Conservation (phyloP, 73 alveolate genomes). For the Paramecium pentaurelia region DNA sequence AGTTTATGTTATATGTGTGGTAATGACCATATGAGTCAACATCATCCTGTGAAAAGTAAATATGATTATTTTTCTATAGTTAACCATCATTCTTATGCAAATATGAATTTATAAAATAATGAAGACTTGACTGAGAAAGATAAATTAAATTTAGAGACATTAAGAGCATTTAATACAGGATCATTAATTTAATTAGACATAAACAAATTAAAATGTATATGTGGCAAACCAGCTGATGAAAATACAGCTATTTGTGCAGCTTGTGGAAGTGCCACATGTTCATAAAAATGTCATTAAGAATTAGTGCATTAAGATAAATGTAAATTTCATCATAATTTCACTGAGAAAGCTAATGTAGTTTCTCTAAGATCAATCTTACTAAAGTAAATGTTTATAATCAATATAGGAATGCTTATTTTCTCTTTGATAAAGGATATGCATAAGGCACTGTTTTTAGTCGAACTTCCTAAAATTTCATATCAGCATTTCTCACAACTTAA, state of each 20-base stretch:
- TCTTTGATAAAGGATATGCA: not conserved
- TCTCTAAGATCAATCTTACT: not conserved
- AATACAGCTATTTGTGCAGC: constrained; percentile 32
- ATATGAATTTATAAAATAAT: not conserved
- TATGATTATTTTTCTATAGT: not conserved
- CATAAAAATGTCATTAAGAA: not conserved
- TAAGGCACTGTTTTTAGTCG: constrained; percentile 2
- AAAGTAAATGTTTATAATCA: not conserved
- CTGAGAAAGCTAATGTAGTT: not conserved
- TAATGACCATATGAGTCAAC: not conserved
- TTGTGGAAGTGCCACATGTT: not conserved
- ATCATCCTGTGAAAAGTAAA: not conserved
- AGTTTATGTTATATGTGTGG: not conserved
- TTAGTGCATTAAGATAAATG: not conserved
- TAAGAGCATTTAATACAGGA: not conserved
- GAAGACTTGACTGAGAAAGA: not conserved
- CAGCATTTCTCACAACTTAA: not conserved
- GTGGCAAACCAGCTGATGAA: constrained; percentile 16
- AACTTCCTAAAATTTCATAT: not conserved
- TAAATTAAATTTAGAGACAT: not conserved
- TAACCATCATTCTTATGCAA: not conserved
- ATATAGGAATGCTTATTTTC: not conserved
- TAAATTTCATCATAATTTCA: not conserved
- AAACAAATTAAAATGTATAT: not conserved
- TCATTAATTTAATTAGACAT: not conserved